Evolutionary conservation across 2,329 filamentous ascomycete species (phyloP), one percentile per base, ranked within the genome.

Genomic region (Hymenotorrendiella dingleyae): DNA sequence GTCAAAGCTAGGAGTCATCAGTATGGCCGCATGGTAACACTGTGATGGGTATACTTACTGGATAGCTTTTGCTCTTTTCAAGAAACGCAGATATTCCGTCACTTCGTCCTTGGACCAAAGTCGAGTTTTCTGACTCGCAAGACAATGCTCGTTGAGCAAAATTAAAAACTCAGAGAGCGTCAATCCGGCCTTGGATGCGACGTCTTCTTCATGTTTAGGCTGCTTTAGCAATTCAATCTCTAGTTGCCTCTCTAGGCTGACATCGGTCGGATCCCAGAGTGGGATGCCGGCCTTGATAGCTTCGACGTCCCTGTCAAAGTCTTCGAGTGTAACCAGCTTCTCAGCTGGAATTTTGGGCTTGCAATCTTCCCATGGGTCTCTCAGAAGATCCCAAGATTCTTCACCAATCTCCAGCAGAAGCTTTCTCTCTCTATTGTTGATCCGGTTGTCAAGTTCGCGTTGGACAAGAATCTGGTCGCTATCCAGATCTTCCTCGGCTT

Each of bases 231-330:
- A 14, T 22, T 35, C 33, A 19, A 17, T 8, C 19, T 35, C 19
- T 29, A 21, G 12, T 32, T 6, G 29, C n/a, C 12, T 40, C 16
- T n/a, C 11, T 14, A 6, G n/a, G 14, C n/a, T 12, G 42, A n/a
- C n/a, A n/a, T n/a, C n/a, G n/a, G n/a, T 6, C 4, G 41, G 12
- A 16, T 28, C 30, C 47, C 47, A 52, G 7, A 47, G 34, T 10
- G 47, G 47, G 4, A 46, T 24, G 11, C 33, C 20, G 2, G 32
- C 16, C 12, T 19, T 20, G 7, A 45, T 11, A 12, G 29, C 41
- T 12, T 42, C 32, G 8, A 49, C 19, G 23, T 49, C 46, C 17
- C 40, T 14, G 17, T 49, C 41, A 24, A 51, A 49, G 14, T 51
- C 46, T n/a, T 39, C 12, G 0, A 49, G 35, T 19, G 24, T 17